phyloP scores from a whole-genome alignment of 345 rosid species.

The Citrus mangshanensis region DNA sequence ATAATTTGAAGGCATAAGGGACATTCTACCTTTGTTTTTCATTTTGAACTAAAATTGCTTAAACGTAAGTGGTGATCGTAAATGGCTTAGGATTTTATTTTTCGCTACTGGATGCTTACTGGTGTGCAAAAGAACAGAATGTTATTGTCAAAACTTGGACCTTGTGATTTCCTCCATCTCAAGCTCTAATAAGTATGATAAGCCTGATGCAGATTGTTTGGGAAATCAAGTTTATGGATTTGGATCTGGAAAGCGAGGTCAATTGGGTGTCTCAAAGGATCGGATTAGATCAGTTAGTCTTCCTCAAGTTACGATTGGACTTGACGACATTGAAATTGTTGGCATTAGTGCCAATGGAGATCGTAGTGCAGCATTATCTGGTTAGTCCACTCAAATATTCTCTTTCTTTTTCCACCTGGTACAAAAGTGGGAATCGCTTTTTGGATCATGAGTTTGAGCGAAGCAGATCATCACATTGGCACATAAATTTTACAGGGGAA shows the following conservation, averaged over 20 bases:
- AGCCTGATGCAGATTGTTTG: slow-evolving; percentile 24
- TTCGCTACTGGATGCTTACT: neutral
- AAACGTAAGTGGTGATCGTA: neutral
- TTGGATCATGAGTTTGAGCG: neutral
- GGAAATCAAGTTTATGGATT: slow-evolving; percentile 63
- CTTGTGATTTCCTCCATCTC: neutral
- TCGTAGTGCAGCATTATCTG: slow-evolving; percentile 73
- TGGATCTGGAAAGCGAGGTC: slow-evolving; percentile 89
- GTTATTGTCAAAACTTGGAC: neutral
- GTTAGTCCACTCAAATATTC: slow-evolving; percentile 27
- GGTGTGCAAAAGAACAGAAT: neutral
- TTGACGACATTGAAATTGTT: slow-evolving; percentile 46
- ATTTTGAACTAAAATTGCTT: neutral
- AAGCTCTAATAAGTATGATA: slow-evolving; percentile 7
- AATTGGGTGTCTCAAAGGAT: slow-evolving; percentile 53
- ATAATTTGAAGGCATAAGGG: slow-evolving; percentile 1
- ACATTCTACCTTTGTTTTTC: neutral
- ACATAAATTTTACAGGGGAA: neutral
- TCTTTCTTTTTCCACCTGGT: neutral
- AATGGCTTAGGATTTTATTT: neutral
- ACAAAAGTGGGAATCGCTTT: neutral
- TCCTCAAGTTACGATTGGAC: slow-evolving; percentile 54
- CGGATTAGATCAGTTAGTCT: slow-evolving; percentile 40
- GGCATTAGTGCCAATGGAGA: slow-evolving; percentile 77
- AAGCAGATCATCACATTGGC: neutral